These are phyloP conservation scores for Fusarium keratoplasticum DNA, from an alignment of 2,329 filamentous ascomycete species.

Conservation along the genomic window DNA sequence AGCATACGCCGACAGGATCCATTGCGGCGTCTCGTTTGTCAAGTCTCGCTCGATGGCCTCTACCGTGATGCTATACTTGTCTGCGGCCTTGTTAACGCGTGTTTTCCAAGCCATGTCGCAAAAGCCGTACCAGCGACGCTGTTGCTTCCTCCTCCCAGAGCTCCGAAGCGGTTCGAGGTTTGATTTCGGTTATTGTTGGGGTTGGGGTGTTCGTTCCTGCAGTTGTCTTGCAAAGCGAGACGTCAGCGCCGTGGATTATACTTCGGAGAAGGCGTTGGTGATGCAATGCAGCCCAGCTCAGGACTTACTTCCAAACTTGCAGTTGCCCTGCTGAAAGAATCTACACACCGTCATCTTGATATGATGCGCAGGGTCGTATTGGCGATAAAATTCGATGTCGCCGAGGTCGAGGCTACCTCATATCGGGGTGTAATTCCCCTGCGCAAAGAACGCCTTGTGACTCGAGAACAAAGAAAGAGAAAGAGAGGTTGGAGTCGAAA, in stretches of 20 bases:
- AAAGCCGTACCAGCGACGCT: slow-evolving; percentile 28
- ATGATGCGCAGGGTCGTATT: not conserved
- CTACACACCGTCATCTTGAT: slow-evolving; percentile 57
- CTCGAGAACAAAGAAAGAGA: not conserved
- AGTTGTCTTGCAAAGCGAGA: slow-evolving; percentile 54
- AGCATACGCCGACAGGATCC: slow-evolving; percentile 88
- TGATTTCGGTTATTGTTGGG: slow-evolving; percentile 49
- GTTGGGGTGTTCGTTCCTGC: slow-evolving; percentile 66
- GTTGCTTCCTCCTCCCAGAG: slow-evolving; percentile 48
- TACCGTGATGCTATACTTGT: slow-evolving; percentile 65
- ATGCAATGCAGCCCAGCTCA: not conserved
- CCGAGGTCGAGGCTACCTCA: slow-evolving; percentile 34
- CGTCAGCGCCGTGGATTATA: not conserved
- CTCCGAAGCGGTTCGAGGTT: slow-evolving; percentile 68
- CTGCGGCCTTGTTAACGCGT: slow-evolving; percentile 32
- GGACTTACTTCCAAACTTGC: slow-evolving; percentile 63
- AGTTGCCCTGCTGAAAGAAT: slow-evolving; percentile 64
- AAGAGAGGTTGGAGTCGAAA: slow-evolving; percentile 6
- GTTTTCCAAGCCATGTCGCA: not conserved
- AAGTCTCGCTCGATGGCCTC: slow-evolving; percentile 75
- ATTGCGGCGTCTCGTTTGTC: slow-evolving; percentile 77
- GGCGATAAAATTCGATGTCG: slow-evolving; percentile 25
- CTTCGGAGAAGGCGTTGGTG: not conserved
- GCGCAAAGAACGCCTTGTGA: not conserved
- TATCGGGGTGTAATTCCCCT: slow-evolving; percentile 18